phyloP scores from a whole-genome alignment of 164 flowering plant genomes.

The Umbilicus rupestris region DNA sequence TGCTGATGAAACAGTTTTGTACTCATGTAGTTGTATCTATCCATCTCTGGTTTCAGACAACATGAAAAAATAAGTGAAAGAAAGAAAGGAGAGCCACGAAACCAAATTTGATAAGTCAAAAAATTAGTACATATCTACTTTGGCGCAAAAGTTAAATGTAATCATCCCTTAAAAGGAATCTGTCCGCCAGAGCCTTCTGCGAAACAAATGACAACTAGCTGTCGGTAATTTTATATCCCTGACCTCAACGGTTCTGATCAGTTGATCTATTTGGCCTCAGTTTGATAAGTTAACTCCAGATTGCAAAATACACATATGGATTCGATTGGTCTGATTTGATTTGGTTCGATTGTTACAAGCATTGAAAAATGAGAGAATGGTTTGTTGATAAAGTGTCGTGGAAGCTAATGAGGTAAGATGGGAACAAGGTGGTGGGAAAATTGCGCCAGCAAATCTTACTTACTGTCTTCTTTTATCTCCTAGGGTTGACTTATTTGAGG shows the following conservation, averaged over 20 bases:
- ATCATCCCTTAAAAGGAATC: too few relatives aligned
- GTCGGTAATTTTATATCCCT: too few relatives aligned
- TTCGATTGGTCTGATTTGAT: neutral
- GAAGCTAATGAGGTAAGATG: constrained; percentile 8
- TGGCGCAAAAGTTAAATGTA: too few relatives aligned
- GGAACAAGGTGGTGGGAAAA: constrained; percentile 3
- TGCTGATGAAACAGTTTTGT: constrained; percentile 5
- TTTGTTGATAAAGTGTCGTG: constrained; percentile 1
- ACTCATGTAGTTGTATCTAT: neutral
- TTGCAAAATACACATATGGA: neutral
- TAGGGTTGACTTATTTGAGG: constrained; percentile 2
- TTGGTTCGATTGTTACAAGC: neutral
- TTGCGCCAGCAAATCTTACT: constrained; percentile 7
- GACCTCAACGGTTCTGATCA: too few relatives aligned
- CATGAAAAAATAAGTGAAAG: neutral
- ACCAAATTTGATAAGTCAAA: neutral
- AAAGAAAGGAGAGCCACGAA: neutral
- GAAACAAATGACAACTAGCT: too few relatives aligned
- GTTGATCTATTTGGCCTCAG: too few relatives aligned
- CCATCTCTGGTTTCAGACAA: neutral
- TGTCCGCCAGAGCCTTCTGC: too few relatives aligned
- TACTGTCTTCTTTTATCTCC: constrained; percentile 3
- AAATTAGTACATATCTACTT: too few relatives aligned
- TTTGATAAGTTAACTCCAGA: constrained; percentile 3
- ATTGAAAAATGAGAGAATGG: neutral